Evolutionary conservation across 1,284 basidiomycete species (phyloP).

Genomic region (Athelia psychrophila): DNA sequence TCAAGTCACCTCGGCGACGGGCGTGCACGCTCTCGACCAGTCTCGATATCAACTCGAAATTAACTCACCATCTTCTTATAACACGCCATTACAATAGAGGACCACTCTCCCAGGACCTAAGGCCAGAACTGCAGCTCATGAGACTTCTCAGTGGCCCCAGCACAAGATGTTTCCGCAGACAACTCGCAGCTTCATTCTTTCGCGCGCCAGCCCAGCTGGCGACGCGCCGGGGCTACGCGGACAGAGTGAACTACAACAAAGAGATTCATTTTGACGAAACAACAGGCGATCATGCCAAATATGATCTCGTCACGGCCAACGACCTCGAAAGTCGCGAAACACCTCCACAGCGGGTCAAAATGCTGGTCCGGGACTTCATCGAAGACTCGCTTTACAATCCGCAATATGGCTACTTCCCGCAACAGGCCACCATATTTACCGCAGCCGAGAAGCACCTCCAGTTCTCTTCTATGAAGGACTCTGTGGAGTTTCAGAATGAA

Average conservation of each 20-base stretch:
- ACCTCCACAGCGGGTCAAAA: constrained; percentile 83
- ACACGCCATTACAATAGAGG: no score
- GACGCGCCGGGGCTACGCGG: constrained; percentile 17
- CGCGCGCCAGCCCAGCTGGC: constrained; percentile 7
- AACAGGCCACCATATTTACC: constrained; percentile 86
- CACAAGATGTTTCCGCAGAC: constrained; percentile 3
- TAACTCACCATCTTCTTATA: no score
- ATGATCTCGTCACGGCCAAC: constrained; percentile 73
- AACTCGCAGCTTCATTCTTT: constrained; percentile 3
- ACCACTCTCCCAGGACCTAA: no score
- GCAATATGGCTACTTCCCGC: constrained; percentile 95
- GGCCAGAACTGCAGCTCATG: constrained; percentile 9
- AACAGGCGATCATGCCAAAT: constrained; percentile 47
- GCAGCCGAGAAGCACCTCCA: constrained; percentile 66
- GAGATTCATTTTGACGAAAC: constrained; percentile 47
- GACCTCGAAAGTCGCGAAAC: constrained; percentile 56
- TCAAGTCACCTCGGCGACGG: no score
- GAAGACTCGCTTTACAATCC: constrained; percentile 98
- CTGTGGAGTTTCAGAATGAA: constrained; percentile 77
- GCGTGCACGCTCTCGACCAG: no score
- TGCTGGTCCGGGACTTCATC: constrained; percentile 96
- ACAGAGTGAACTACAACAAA: constrained; percentile 73
- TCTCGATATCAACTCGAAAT: no score
- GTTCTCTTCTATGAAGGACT: constrained; percentile 68
- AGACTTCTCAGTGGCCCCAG: constrained; percentile 8